Conservation (phyloP, 148 eudicot species). For the Bassia scoparia region DNA sequence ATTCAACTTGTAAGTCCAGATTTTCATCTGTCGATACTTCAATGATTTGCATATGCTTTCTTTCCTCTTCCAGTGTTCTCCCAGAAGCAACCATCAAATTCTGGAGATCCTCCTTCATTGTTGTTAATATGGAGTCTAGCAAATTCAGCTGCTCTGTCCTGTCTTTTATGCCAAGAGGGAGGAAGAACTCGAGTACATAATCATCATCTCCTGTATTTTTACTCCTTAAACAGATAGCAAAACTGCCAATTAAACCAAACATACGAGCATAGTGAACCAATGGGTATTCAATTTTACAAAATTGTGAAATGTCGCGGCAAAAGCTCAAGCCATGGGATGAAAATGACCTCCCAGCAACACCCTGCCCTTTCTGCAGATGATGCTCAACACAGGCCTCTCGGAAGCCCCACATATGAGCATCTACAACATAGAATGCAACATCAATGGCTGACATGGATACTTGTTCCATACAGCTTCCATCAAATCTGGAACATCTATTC, state of each 20-base stretch:
- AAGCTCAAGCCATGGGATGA: conserved; percentile 55
- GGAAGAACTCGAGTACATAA: conserved; percentile 84
- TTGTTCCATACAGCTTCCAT: conserved; percentile 88
- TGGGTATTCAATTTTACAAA: conserved; percentile 79
- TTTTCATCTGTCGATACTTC: conserved; percentile 44
- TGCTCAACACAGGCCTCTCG: conserved; percentile 93
- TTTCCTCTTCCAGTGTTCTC: conserved; percentile 58
- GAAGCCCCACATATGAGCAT: conserved; percentile 90
- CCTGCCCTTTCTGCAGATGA: conserved; percentile 89
- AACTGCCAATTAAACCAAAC: conserved; percentile 70
- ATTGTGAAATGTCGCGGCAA: conserved; percentile 64
- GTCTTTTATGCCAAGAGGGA: conserved; percentile 50
- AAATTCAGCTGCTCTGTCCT: conserved; percentile 42
- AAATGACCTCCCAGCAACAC: conserved; percentile 91
- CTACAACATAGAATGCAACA: conserved; percentile 82
- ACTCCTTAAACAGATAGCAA: conserved; percentile 84
- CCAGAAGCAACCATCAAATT: conserved; percentile 82
- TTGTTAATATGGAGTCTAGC: conserved; percentile 56
- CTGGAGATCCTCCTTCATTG: conserved; percentile 57
- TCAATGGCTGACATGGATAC: conserved; percentile 94
- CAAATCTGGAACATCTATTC: conserved; percentile 87
- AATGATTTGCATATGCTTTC: conserved; percentile 48
- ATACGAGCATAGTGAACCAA: conserved; percentile 91
- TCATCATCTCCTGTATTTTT: conserved; percentile 73
- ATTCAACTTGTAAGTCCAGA: conserved; percentile 34